phyloP scores from a whole-genome alignment of 1,284 basidiomycete species.

The Porphyrellus sp. region DNA sequence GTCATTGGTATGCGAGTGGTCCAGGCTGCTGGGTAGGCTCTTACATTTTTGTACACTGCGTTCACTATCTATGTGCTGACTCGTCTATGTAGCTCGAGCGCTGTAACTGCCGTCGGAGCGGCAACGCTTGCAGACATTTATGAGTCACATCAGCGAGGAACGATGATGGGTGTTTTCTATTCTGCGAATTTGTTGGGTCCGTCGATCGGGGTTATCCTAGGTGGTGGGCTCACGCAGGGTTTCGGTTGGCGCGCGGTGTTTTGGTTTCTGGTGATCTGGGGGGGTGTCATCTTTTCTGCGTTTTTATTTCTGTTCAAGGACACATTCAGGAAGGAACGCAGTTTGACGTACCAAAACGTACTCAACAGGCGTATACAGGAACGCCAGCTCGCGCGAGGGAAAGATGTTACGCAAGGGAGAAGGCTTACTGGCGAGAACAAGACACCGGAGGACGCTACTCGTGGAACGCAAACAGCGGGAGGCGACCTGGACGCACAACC shows the following conservation, averaged over 20 bases:
- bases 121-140: constrained; percentile 83
- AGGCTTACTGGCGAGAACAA: constrained; percentile 6
- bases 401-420: constrained; percentile 13
- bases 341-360: constrained; percentile 69
- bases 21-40: constrained; percentile 58
- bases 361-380: constrained; percentile 34
- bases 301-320: constrained; percentile 76
- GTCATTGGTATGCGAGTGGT: constrained; percentile 74
- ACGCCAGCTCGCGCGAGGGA: constrained; percentile 2
- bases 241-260: constrained; percentile 80
- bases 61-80: background rate
- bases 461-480: background rate
- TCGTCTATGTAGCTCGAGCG: constrained; percentile 56
- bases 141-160: constrained; percentile 75
- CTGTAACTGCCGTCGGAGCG: constrained; percentile 76
- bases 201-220: constrained; percentile 67
- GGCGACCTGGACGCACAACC: constrained; percentile 26
- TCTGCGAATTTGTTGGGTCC: constrained; percentile 59
- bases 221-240: constrained; percentile 66
- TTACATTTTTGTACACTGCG: background rate
- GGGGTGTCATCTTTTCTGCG: constrained; percentile 51
- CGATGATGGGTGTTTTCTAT: constrained; percentile 79
- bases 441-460: background rate
- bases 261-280: constrained; percentile 76
- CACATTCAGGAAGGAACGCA: constrained; percentile 78